Evolutionary conservation across 2,329 filamentous ascomycete genomes (phyloP).

Genomic region (Fusarium miscanthi): DNA sequence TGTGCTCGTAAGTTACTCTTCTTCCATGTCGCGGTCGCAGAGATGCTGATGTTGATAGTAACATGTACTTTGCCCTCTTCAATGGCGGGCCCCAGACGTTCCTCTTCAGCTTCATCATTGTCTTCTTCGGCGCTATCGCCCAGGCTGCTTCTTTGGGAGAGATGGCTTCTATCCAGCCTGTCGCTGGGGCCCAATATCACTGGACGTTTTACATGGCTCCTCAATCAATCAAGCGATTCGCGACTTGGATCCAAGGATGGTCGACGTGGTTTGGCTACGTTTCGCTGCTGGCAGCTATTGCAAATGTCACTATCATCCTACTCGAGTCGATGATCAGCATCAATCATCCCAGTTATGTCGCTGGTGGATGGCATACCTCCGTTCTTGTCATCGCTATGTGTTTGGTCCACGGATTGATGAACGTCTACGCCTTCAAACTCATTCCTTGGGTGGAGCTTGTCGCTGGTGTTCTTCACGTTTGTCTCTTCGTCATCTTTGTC

Average conservation of each 20-base stretch:
- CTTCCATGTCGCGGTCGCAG: accelerated
- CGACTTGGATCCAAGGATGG: constrained; percentile 43
- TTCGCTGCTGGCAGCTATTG: constrained; percentile 39
- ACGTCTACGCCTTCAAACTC: constrained; percentile 36
- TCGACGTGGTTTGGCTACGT: constrained; percentile 43
- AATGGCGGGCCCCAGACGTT: constrained; percentile 43
- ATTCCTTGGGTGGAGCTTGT: constrained; percentile 43
- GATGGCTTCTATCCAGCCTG: constrained; percentile 43
- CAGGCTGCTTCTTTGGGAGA: constrained; percentile 41
- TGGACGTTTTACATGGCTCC: constrained; percentile 43
- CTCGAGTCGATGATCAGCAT: constrained; percentile 44
- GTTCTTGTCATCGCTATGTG: constrained; percentile 44
- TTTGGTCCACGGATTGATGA: constrained; percentile 37
- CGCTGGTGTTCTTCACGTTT: constrained; percentile 39
- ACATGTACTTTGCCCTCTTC: constrained; percentile 44
- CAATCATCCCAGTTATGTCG: constrained; percentile 36
- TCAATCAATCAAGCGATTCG: constrained; percentile 29
- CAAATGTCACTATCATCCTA: constrained; percentile 43
- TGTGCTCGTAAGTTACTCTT: constrained; percentile 37
- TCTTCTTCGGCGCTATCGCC: constrained; percentile 40
- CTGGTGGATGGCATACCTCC: constrained; percentile 42
- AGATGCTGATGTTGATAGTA: constrained; percentile 14
- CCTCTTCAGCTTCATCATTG: constrained; percentile 42
- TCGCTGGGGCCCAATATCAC: constrained; percentile 39
- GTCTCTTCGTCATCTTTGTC: constrained; percentile 40